Evolutionary conservation across 805 yeast species (phyloP).

Genomic region (Jamesozyma gamospora): DNA sequence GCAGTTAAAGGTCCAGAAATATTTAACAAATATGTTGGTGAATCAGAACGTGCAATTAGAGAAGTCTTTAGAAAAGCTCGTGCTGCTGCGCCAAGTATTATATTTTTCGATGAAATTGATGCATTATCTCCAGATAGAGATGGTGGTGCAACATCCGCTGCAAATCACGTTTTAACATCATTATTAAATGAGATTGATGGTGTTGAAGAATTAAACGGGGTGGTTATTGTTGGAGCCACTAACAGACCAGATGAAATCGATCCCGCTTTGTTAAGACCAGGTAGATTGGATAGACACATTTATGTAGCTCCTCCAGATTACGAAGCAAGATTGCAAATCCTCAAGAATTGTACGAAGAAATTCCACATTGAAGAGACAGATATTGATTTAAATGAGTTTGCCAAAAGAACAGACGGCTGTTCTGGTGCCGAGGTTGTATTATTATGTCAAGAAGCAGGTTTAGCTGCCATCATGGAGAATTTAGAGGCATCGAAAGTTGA

Average conservation of each 20-base stretch:
- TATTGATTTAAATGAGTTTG: slow-evolving; percentile 44
- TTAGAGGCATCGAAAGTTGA: slow-evolving; percentile 42
- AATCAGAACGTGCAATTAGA: slow-evolving; percentile 84
- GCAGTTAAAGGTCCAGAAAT: slow-evolving; percentile 97
- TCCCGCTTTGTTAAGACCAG: slow-evolving; percentile 88
- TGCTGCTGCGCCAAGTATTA: slow-evolving; percentile 89
- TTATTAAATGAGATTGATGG: slow-evolving; percentile 94
- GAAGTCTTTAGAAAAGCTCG: slow-evolving; percentile 89
- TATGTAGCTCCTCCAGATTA: slow-evolving; percentile 88
- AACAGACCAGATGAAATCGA: slow-evolving; percentile 91
- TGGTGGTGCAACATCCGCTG: slow-evolving; percentile 50
- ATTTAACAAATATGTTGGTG: slow-evolving; percentile 92
- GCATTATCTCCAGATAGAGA: slow-evolving; percentile 78
- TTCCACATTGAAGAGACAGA: slow-evolving; percentile 44
- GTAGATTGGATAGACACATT: slow-evolving; percentile 85
- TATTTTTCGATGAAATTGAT: slow-evolving; percentile 94
- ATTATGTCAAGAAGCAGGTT: slow-evolving; percentile 90
- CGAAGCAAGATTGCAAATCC: slow-evolving; percentile 69
- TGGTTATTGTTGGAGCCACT: slow-evolving; percentile 90
- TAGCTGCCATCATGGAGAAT: slow-evolving; percentile 84
- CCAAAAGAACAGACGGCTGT: slow-evolving; percentile 71
- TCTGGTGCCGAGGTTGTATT: slow-evolving; percentile 95
- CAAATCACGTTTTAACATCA: slow-evolving; percentile 82
- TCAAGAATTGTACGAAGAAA: slow-evolving; percentile 55
- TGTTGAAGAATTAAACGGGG: slow-evolving; percentile 89